Percentiles rank a stretch among this genome's conserved stretches.
Conservation (phyloP, 2,329 filamentous ascomycete species). For the Nannizziopsis arthrosporioides region DNA sequence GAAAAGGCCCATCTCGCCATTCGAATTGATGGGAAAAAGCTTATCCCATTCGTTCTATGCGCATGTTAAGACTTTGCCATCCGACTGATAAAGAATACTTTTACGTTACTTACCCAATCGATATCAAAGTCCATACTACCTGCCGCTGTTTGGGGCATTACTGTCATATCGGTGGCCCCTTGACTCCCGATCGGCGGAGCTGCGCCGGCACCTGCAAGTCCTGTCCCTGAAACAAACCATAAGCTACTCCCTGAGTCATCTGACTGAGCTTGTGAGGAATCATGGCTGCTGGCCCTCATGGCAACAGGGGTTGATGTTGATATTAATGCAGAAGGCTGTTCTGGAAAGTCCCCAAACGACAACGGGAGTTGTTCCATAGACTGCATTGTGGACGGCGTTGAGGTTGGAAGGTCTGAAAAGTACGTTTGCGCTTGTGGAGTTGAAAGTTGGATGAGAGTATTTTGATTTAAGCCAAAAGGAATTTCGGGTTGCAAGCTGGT, state of each 20-base stretch:
- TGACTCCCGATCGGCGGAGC: conserved; percentile 12
- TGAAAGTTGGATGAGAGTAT: neutral
- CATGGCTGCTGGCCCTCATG: neutral
- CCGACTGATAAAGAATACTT: neutral
- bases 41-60: conserved; percentile 27
- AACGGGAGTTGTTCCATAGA: neutral
- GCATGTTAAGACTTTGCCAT: too few relatives aligned
- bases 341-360: neutral
- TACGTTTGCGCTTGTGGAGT: neutral
- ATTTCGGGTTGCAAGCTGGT: too few relatives aligned
- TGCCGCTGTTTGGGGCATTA: neutral
- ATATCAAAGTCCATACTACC: conserved; percentile 40
- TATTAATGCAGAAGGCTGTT: neutral
- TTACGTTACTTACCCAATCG: conserved; percentile 48
- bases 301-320: neutral
- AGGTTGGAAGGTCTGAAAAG: neutral
- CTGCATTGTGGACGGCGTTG: neutral
- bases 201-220: conserved; percentile 12
- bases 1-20: conserved; percentile 35
- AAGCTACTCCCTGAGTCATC: conserved; percentile 14
- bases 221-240: conserved; percentile 15
- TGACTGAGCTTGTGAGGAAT: conserved; percentile 1
- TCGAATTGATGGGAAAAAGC: conserved; percentile 33
- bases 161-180: neutral
- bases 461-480: too few relatives aligned